Base-by-base conservation (phyloP, 768 basidiomycete species). In the Candolleomyces eurysporus region DNA sequence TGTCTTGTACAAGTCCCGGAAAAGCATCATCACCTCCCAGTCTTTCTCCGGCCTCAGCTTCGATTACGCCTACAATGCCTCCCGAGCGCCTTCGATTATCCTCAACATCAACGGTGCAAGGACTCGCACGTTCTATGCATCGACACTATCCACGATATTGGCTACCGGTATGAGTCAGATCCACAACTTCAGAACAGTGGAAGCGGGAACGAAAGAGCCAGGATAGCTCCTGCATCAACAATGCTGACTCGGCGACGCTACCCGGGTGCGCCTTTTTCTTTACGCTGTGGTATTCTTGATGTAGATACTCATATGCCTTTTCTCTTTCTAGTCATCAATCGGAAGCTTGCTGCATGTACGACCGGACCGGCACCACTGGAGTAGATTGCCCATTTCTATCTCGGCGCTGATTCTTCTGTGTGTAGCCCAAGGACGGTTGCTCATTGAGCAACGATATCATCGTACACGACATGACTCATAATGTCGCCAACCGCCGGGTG, bases 391-490 rank as follows among this genome's bases (percentile, higher is more conserved):
- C 31, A 40, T 31, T n/a, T 10, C 5, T 36, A 1, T 26, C 5
- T 36, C 36, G 16, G 5, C 22, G 10, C 9, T 10, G 42, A 36
- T 11, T 14, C 19, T 19, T 11, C 16, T 58, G 4, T 21, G 14
- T 22, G 21, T 14, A 66, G 65, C 69, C 71, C 31, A 63, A 66
- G 26, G 65, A 69, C 26, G 71, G 71, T 45, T 68, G 69, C 14
- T 82, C 85, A 19, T 69, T 88, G 52, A 84, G 86, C 65, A 85
- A 85, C 66, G 87, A 86, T 67, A 82, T 80, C 39, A 65, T 79
- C 22, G 69, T 72, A 4, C 79, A 80, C 56, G 79, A 89, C 70
- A 76, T 78, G 66, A 79, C 77, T 11, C 81, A 79, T 61, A 79
- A 78, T 30, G 68, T 79, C 58, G 78, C 78, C 39, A 80, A 74